Conservation (phyloP, 2,329 filamentous ascomycete species). For the Fusarium nurragi region DNA sequence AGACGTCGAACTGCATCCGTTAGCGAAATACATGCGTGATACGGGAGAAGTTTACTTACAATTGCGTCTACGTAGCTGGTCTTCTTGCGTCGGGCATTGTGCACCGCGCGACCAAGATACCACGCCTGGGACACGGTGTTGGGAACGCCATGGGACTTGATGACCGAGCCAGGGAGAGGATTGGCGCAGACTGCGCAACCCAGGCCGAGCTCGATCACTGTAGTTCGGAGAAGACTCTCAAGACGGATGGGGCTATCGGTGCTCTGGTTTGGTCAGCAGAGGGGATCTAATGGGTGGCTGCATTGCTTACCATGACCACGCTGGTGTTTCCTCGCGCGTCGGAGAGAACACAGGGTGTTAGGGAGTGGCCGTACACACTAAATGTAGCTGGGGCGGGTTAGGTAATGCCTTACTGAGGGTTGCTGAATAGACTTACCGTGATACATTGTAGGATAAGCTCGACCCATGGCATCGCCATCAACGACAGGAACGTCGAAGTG, state of each 20-base stretch:
- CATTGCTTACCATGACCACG: constrained; percentile 42
- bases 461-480: constrained; percentile 52
- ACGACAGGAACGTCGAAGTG: constrained; percentile 51
- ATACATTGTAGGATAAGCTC: constrained; percentile 52
- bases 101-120: constrained; percentile 64
- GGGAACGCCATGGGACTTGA: constrained; percentile 50
- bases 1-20: constrained; percentile 41
- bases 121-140: constrained; percentile 61
- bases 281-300: accelerated
- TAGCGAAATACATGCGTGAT: neutral
- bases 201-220: constrained; percentile 52
- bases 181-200: constrained; percentile 50
- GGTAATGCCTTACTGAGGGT: accelerated
- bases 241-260: constrained; percentile 49
- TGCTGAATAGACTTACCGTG: constrained; percentile 37
- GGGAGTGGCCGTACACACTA: constrained; percentile 51
- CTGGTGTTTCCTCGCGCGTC: constrained; percentile 51
- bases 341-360: constrained; percentile 51
- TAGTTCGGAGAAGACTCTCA: constrained; percentile 50
- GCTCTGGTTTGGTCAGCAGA: constrained; percentile 33
- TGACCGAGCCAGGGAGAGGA: constrained; percentile 47
- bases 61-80: constrained; percentile 40
- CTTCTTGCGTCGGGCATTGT: constrained; percentile 39
- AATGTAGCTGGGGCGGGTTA: constrained; percentile 44
- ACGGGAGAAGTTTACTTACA: neutral